phyloP scores from a whole-genome alignment of 768 basidiomycete genomes.

The Tricholoma terreum region DNA sequence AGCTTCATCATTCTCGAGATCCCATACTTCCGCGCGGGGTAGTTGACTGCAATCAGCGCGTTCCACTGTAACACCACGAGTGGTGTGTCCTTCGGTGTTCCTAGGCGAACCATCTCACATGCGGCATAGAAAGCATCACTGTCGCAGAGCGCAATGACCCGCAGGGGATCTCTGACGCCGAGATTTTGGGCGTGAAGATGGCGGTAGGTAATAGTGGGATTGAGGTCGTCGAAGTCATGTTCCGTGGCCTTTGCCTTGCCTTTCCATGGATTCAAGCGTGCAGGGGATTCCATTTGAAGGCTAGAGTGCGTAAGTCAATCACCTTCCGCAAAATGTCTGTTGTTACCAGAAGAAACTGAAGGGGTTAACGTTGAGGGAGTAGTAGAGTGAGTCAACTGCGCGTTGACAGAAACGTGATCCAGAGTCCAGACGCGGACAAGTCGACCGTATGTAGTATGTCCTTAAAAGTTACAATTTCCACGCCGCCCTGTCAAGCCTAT shows the following conservation, averaged over 20 bases:
- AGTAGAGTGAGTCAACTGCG: neutral
- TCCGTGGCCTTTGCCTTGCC: conserved; percentile 51
- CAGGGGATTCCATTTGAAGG: conserved; percentile 4
- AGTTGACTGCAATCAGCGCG: conserved; percentile 90
- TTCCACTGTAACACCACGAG: conserved; percentile 90
- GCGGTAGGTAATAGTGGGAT: conserved; percentile 73
- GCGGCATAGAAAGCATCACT: conserved; percentile 84
- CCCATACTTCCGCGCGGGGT: conserved; percentile 88
- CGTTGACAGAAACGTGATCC: too few relatives aligned
- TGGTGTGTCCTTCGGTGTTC: conserved; percentile 55
- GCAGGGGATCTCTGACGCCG: conserved; percentile 71
- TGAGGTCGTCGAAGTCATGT: conserved; percentile 56
- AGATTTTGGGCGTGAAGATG: conserved; percentile 68
- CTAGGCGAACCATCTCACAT: conserved; percentile 83
- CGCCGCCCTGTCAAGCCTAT: too few relatives aligned
- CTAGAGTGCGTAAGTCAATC: too few relatives aligned
- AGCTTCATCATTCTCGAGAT: conserved; percentile 87
- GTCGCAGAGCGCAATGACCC: conserved; percentile 88
- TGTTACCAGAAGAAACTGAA: neutral
- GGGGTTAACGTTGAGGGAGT: neutral
- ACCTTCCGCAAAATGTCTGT: too few relatives aligned
- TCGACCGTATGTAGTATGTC: too few relatives aligned
- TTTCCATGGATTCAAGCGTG: conserved; percentile 36
- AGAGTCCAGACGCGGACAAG: too few relatives aligned
- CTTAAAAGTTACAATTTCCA: too few relatives aligned